Evolutionary conservation across 1,139 yeast species (phyloP), one percentile per base, ranked within the genome.

Genomic region (Ogataea hybrid): DNA sequence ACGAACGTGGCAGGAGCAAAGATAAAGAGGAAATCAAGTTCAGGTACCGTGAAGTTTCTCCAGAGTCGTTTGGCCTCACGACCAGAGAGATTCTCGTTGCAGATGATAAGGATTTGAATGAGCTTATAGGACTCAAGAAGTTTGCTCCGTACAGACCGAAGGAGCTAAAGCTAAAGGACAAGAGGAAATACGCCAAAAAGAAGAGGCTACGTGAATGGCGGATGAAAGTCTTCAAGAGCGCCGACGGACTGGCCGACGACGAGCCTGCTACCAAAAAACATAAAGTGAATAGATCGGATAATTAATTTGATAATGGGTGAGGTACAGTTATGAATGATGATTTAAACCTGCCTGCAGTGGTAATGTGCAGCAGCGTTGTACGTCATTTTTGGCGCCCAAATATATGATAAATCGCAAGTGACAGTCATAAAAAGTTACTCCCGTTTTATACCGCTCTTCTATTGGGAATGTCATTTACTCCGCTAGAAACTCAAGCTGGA

Each of bases 21-120:
- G 65, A 64, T 2, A 73, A 66, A 20, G 74, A 69, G 15, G 74
- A 69, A 17, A 54, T 77, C 35, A 75, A 71, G 44, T 92, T 92
- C 73, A 81, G 81, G 57, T 94, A 94, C 62, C 77, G 97, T 55
- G 96, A 89, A 56, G 97, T 92, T 3, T 89, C 96, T 0, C 97
- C 99, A 3, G 98, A 94, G 57, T 68, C 90, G 9, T 94, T 79
- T 66, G 97, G 97, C 8, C 73, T 94, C 42, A 74, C 88, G 0
- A 76, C 94, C 0, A 74, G 95, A 48, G 99, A 94, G 57, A 92
- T 94, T 39, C 70, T 94, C 41, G 67, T 87, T 46, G 99, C 98
- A 8, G 94, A 86, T 57, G 98, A 94, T 61, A 73, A 76, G 48
- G 86, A 84, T 41, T 73, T 94, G 62, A 92, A 92, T 64, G 81